Conservation (phyloP, 148 eudicot genomes). For the Polygonum maritimum region DNA sequence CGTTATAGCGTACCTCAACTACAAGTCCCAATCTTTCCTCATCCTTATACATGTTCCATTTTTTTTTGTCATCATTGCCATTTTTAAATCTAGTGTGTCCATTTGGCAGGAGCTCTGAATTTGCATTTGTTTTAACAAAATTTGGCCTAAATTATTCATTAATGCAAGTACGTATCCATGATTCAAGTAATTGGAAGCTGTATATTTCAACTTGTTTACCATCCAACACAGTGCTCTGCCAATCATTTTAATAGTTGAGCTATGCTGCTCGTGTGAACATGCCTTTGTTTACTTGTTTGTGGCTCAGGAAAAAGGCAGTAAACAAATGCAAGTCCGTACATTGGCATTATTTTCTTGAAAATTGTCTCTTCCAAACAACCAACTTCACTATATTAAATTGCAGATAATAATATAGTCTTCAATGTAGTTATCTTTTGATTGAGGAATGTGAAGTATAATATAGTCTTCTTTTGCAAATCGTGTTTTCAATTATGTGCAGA, state of each 20-base stretch:
- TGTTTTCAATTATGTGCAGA: slow-evolving; percentile 15
- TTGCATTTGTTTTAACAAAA: background rate
- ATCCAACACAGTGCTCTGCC: background rate
- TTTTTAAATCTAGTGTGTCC: background rate
- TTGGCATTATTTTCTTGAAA: background rate
- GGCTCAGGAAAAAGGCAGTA: background rate
- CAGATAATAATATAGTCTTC: background rate
- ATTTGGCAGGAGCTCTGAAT: background rate
- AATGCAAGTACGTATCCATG: background rate
- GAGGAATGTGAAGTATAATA: background rate
- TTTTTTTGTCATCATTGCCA: background rate
- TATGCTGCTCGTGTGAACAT: background rate
- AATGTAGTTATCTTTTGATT: too few species aligned
- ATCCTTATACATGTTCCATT: background rate
- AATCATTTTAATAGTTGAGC: background rate
- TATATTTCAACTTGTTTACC: background rate
- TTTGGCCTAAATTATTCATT: background rate
- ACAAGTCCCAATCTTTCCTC: background rate
- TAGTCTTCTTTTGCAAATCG: background rate
- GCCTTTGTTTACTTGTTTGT: background rate
- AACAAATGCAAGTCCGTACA: background rate
- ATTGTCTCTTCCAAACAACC: background rate
- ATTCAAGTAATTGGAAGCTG: background rate
- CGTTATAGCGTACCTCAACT: background rate
- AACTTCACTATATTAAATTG: background rate